Percentiles rank a stretch among this genome's conserved stretches.
Conservation (phyloP, 176 grass and related monocot species). For the Tillandsia fasciculata region DNA sequence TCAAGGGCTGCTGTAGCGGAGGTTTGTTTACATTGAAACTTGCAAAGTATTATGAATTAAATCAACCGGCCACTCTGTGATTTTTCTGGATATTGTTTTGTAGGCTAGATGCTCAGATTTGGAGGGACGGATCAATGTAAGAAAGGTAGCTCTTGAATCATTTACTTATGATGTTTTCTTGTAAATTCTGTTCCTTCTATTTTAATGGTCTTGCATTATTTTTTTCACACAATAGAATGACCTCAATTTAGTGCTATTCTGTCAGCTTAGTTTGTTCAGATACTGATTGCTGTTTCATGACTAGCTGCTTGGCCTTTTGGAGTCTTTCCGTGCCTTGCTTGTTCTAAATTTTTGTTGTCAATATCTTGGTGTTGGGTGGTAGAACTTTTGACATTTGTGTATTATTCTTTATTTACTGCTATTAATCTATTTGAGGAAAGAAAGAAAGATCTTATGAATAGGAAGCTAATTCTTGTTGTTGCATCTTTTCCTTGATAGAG, state of each 20-base stretch:
- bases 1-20: conserved; percentile 69
- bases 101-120: conserved; percentile 75
- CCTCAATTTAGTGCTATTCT: too few relatives aligned
- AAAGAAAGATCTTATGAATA: not conserved
- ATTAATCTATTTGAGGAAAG: too few relatives aligned
- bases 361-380: not conserved
- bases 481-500: conserved; percentile 20
- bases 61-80: not conserved
- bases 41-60: not conserved
- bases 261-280: not conserved
- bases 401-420: too few relatives aligned
- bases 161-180: not conserved
- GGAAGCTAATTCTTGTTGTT: not conserved
- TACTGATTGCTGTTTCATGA: not conserved
- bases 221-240: too few relatives aligned
- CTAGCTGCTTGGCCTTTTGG: not conserved
- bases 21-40: conserved; percentile 33
- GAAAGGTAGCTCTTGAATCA: conserved; percentile 50
- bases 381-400: too few relatives aligned
- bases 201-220: too few relatives aligned
- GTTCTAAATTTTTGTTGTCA: conserved; percentile 9
- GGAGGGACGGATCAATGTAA: conserved; percentile 41
- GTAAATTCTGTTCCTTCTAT: not conserved
- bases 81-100: conserved; percentile 11
- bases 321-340: not conserved